Percentiles rank a stretch among this genome's conserved stretches.
These are phyloP conservation scores for Asterophora lycoperdoides DNA, from an alignment of 768 basidiomycete species.

Conservation along the genomic window DNA sequence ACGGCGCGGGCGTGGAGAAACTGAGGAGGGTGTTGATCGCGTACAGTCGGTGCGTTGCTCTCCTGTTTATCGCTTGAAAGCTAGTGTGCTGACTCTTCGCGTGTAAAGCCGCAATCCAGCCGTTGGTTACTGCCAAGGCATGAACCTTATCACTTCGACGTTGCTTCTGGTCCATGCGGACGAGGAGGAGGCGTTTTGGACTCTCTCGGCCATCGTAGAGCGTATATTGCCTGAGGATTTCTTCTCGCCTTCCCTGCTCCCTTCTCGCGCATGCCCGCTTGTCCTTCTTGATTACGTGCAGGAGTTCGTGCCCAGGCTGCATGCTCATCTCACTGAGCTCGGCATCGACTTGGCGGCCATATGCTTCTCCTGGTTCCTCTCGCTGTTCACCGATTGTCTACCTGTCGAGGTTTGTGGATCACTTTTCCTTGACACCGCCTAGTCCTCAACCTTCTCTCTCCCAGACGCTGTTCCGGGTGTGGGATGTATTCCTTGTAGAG, in stretches of 20 bases:
- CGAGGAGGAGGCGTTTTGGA: conserved; percentile 98
- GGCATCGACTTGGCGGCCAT: conserved; percentile 91
- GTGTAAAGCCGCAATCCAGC: conserved; percentile 74
- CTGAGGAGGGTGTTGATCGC: conserved; percentile 85
- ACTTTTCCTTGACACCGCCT: not conserved
- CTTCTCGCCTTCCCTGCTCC: conserved; percentile 88
- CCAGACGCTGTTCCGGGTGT: conserved; percentile 90
- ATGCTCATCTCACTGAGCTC: conserved; percentile 68
- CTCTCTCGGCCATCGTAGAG: conserved; percentile 84
- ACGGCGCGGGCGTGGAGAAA: conserved; percentile 92
- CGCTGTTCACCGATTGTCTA: conserved; percentile 91
- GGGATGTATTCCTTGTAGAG: conserved; percentile 94
- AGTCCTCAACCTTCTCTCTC: conserved; percentile 1
- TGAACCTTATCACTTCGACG: conserved; percentile 95
- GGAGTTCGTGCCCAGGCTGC: conserved; percentile 69
- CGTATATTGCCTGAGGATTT: conserved; percentile 87
- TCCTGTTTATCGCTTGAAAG: not conserved
- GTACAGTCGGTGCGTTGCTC: conserved; percentile 74
- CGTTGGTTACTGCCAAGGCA: conserved; percentile 93
- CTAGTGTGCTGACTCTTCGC: not conserved
- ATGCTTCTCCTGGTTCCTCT: conserved; percentile 98
- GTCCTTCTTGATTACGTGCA: conserved; percentile 87
- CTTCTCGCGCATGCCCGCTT: conserved; percentile 90
- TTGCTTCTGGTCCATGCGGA: conserved; percentile 88
- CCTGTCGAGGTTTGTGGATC: conserved; percentile 73